phyloP scores from a whole-genome alignment of 2,329 filamentous ascomycete genomes.

The Trichoderma sp. region DNA sequence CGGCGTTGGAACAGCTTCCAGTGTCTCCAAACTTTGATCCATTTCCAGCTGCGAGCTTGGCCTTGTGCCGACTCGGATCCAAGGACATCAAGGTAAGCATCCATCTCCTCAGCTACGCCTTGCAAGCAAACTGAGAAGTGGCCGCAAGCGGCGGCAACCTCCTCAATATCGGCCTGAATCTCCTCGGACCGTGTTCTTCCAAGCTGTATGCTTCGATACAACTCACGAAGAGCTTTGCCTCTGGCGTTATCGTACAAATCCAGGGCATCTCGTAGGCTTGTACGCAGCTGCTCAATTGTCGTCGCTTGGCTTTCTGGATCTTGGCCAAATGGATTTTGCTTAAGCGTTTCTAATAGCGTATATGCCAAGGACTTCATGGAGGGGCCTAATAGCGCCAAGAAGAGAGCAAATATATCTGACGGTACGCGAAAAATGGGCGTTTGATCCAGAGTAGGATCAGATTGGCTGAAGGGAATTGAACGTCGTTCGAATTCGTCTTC shows the following conservation, averaged over 20 bases:
- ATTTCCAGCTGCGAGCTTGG: slow-evolving; percentile 72
- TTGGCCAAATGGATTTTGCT: slow-evolving; percentile 79
- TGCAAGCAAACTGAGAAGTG: slow-evolving; percentile 93
- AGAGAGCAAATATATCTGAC: slow-evolving; percentile 86
- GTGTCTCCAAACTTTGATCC: slow-evolving; percentile 73
- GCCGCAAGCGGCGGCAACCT: slow-evolving; percentile 95
- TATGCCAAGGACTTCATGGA: slow-evolving; percentile 96
- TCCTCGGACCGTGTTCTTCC: slow-evolving; percentile 68
- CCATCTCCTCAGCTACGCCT: slow-evolving; percentile 88
- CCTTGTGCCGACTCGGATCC: slow-evolving; percentile 73
- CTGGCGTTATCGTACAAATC: slow-evolving; percentile 76
- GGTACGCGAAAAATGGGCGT: slow-evolving; percentile 57
- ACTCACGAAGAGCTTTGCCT: slow-evolving; percentile 70
- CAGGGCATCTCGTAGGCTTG: slow-evolving; percentile 79
- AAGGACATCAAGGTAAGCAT: slow-evolving; percentile 77
- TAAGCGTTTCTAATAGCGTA: slow-evolving; percentile 84
- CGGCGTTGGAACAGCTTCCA: slow-evolving; percentile 19
- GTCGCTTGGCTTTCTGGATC: slow-evolving; percentile 67
- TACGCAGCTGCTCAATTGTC: slow-evolving; percentile 77
- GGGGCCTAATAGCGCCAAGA: slow-evolving; percentile 84
- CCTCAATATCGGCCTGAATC: slow-evolving; percentile 90
- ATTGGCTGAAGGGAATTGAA: slow-evolving; percentile 31
- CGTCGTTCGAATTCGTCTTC: slow-evolving; percentile 55
- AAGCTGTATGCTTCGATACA: slow-evolving; percentile 80
- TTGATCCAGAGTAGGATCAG: slow-evolving; percentile 35